Percentiles rank a stretch among this genome's conserved stretches.
Evolutionary conservation across 2,329 filamentous ascomycete species (phyloP).

Genomic region (Calonectria crousiana): DNA sequence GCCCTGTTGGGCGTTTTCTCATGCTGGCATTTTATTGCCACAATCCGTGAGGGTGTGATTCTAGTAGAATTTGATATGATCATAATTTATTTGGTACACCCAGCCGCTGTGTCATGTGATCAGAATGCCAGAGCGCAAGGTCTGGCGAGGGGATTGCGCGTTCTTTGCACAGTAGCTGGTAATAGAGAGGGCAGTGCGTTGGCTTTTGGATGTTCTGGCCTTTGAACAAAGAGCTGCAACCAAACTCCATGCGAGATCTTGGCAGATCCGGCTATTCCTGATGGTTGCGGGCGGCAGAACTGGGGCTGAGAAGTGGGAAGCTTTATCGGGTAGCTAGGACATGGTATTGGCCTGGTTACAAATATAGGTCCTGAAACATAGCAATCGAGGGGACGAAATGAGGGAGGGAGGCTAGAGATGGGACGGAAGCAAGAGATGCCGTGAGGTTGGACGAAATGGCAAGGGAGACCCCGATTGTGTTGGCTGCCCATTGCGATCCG

Average conservation of each 20-base stretch:
- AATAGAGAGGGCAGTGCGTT: not conserved
- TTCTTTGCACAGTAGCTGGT: not conserved
- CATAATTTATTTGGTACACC: not conserved
- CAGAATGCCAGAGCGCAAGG: not conserved
- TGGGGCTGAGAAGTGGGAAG: constrained; percentile 5
- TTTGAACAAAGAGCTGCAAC: not conserved
- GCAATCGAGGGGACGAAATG: constrained; percentile 11
- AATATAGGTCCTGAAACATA: constrained; percentile 13
- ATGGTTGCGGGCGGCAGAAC: not conserved
- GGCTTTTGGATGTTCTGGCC: not conserved
- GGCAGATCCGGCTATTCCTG: constrained; percentile 2
- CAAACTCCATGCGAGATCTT: not conserved
- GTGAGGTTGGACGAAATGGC: constrained; percentile 8
- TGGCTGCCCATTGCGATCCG: not conserved
- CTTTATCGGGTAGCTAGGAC: not conserved
- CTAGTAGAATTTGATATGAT: not conserved
- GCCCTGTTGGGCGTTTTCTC: not conserved
- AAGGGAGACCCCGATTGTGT: constrained; percentile 16
- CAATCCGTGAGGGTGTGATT: not conserved
- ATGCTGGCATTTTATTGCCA: not conserved
- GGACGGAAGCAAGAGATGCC: constrained; percentile 6
- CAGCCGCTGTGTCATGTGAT: not conserved
- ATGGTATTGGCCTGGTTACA: not conserved
- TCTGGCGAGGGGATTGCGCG: not conserved
- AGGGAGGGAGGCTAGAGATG: constrained; percentile 18